Base-by-base conservation (phyloP, 148 eudicot species). In the Vaccinium darrowii region DNA sequence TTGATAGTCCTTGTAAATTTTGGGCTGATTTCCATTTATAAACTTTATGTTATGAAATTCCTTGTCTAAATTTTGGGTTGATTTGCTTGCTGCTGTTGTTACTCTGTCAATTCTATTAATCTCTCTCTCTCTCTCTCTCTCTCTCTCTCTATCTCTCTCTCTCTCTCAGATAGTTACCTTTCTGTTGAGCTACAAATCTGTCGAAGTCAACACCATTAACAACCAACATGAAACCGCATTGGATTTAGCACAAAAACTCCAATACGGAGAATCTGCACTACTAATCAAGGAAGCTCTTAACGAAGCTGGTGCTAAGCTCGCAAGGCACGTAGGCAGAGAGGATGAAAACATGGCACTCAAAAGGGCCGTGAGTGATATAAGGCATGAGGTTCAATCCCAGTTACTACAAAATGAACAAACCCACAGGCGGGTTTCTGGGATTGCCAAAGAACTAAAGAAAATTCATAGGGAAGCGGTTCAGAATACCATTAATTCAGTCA, bases 401-500 rank as follows among this genome's bases (percentile, higher is more conserved):
- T 90, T 92, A 83, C 74, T 92, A 56, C 98, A 95, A 86, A 94
- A 92, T 30, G 98, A 95, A 88, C 92, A 93, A 81, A 94, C 98
- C 72, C 90, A 93, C 84, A 91, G 87, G 88, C 88, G 95, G 30
- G 98, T 95, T 78, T 91, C 93, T 4, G 98, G 98, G 54, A 94
- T 95, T 63, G 93, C 94, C 50, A 92, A 95, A 82, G 98, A 95
- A 85, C 91, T 95, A 19, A 89, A 88, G 82, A 94, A 94, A 88
- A 95, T 95, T 82, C 97, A 95, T 86, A 72, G 95, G 30, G 98
- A 95, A 87, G 98, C 98, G 33, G 98, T 95, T 52, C 94, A 95
- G 79, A 93, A 92, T 86, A 94, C 98, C 74, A 94, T 93, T 11
- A 95, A 95, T 81, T 95, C 98, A 9, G 95, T 95, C 36, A 95